phyloP scores from a whole-genome alignment of 305 asterid species.

The Galium porrigens region DNA sequence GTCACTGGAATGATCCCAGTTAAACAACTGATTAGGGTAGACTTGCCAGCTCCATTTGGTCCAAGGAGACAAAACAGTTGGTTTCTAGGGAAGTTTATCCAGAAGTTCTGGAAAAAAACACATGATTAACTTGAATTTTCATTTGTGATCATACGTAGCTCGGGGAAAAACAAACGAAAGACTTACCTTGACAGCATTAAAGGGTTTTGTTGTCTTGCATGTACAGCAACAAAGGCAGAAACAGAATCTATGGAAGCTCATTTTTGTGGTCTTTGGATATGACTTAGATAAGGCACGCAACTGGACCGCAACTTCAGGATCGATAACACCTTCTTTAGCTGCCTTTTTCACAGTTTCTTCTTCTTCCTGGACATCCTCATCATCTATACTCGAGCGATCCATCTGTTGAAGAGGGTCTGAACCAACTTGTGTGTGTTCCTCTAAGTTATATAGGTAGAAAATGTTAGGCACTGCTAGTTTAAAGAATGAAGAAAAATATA shows the following conservation, averaged over 20 bases:
- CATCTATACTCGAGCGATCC: conserved; percentile 47
- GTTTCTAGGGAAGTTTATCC: conserved; percentile 75
- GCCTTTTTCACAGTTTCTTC: conserved; percentile 60
- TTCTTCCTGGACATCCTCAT: conserved; percentile 80
- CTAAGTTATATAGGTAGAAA: conserved; percentile 26
- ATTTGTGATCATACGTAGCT: not conserved
- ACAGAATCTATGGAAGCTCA: conserved; percentile 20
- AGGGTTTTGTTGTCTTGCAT: conserved; percentile 65
- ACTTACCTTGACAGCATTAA: conserved; percentile 69
- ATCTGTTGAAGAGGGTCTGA: conserved; percentile 32
- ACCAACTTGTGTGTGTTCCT: conserved; percentile 58
- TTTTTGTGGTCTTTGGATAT: conserved; percentile 49
- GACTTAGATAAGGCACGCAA: conserved; percentile 68
- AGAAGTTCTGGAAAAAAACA: conserved; percentile 49
- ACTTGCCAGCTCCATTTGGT: conserved; percentile 96
- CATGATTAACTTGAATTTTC: not conserved
- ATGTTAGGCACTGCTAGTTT: not conserved
- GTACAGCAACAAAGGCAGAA: conserved; percentile 31
- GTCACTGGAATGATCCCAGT: conserved; percentile 88
- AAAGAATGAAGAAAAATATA: not conserved
- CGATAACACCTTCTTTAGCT: conserved; percentile 33
- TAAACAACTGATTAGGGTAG: conserved; percentile 76
- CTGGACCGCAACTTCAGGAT: conserved; percentile 55
- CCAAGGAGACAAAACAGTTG: conserved; percentile 89
- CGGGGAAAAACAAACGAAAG: not conserved